Percentiles rank a stretch among this genome's conserved stretches.
phyloP scores from a whole-genome alignment of 306 rosid species.

The Cucurbita maxima region DNA sequence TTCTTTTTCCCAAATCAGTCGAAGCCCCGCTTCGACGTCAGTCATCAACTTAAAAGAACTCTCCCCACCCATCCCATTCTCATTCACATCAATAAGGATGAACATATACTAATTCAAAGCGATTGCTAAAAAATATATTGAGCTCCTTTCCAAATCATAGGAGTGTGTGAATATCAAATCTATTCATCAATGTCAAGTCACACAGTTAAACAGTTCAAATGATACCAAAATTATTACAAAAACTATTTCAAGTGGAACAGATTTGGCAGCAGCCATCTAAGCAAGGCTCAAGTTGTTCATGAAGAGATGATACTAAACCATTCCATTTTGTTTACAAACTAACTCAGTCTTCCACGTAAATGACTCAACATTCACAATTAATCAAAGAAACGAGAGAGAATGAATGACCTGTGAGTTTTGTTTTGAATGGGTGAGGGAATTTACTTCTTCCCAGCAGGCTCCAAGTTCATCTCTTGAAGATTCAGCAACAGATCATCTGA shows the following conservation, averaged over 20 bases:
- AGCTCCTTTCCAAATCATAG: no score
- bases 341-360: background rate
- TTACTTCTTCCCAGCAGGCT: slow-evolving; percentile 22
- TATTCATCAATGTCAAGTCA: background rate
- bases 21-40: no score
- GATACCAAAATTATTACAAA: background rate
- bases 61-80: no score
- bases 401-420: background rate
- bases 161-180: background rate
- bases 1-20: no score
- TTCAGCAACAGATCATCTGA: slow-evolving; percentile 57
- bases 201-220: background rate
- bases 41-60: no score
- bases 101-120: no score
- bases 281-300: background rate
- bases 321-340: background rate
- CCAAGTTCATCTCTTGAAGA: slow-evolving; percentile 45
- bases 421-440: background rate
- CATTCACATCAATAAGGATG: no score
- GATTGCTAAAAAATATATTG: no score
- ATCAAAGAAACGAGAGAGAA: background rate
- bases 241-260: background rate
- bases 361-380: background rate
- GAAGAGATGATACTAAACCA: background rate
- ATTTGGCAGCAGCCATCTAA: background rate